A percentile compares a stretch with the other conserved stretches of the same genome.
phyloP scores from a whole-genome alignment of 495 filamentous ascomycete genomes.

The Chaetomidium leptoderma region DNA sequence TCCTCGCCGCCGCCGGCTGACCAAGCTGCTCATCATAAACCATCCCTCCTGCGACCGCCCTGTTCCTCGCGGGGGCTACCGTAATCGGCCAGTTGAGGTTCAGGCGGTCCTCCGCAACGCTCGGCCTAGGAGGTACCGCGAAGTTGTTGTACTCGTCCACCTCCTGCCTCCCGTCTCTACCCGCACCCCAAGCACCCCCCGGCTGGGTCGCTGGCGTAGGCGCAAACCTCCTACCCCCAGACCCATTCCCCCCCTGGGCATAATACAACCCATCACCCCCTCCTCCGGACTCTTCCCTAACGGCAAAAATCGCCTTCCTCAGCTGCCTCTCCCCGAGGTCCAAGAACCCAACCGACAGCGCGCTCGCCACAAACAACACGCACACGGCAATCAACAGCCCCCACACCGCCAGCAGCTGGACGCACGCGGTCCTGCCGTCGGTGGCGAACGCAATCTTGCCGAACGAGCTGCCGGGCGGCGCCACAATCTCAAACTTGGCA shows the following conservation, averaged over 20 bases:
- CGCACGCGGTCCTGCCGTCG: conserved; percentile 11
- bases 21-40: background rate
- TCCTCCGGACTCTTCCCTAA: background rate
- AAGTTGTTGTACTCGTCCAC: background rate
- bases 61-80: background rate
- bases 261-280: background rate
- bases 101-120: background rate
- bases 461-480: background rate
- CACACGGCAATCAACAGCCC: conserved; percentile 11
- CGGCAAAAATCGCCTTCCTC: background rate
- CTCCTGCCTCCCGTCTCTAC: background rate
- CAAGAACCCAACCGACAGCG: conserved; percentile 10
- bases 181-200: no score
- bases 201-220: background rate
- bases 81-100: conserved; percentile 7
- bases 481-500: conserved; percentile 2
- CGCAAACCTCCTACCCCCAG: background rate
- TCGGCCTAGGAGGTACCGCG: background rate
- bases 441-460: background rate
- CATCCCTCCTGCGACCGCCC: background rate
- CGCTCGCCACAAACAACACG: conserved; percentile 12
- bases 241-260: background rate
- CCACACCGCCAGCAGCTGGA: conserved; percentile 18
- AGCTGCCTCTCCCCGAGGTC: conserved; percentile 7
- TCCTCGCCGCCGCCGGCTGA: background rate